Conservation (phyloP, 2,329 filamentous ascomycete genomes). For the Colletotrichum graminicola region DNA sequence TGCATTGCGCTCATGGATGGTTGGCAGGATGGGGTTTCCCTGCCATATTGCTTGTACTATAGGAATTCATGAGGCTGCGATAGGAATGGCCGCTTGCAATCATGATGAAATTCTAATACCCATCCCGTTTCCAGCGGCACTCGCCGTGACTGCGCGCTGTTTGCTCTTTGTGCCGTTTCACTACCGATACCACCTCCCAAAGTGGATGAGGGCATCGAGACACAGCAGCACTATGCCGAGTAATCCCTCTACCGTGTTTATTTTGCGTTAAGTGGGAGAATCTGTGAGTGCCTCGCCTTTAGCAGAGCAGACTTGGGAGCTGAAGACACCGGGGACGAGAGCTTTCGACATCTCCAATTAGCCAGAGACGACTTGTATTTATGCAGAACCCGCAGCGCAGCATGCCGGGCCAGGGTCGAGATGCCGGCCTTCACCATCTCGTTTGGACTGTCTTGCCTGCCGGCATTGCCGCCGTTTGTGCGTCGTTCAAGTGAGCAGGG, state of each 20-base stretch:
- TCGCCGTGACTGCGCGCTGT: background rate
- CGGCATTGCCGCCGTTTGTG: background rate
- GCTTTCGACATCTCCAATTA: background rate
- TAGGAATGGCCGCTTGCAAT: constrained; percentile 38
- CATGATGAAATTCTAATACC: constrained; percentile 39
- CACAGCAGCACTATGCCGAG: background rate
- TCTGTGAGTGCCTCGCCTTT: background rate
- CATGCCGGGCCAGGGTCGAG: background rate
- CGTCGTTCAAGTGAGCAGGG: background rate
- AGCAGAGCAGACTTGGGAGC: background rate
- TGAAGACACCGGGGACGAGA: background rate
- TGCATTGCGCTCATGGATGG: constrained; percentile 41
- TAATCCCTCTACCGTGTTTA: background rate
- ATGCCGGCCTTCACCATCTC: background rate
- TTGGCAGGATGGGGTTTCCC: constrained; percentile 39
- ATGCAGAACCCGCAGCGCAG: background rate
- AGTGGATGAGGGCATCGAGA: background rate
- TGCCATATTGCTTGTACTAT: constrained; percentile 41
- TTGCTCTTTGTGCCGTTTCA: background rate
- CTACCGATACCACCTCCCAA: background rate
- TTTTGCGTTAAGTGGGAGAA: background rate
- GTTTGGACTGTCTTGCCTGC: background rate
- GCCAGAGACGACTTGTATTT: background rate
- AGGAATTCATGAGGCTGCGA: constrained; percentile 40
- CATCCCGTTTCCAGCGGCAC: constrained; percentile 4